phyloP scores from a whole-genome alignment of 129 eudicot species.

The Rutidosis leptorrhynchoides region DNA sequence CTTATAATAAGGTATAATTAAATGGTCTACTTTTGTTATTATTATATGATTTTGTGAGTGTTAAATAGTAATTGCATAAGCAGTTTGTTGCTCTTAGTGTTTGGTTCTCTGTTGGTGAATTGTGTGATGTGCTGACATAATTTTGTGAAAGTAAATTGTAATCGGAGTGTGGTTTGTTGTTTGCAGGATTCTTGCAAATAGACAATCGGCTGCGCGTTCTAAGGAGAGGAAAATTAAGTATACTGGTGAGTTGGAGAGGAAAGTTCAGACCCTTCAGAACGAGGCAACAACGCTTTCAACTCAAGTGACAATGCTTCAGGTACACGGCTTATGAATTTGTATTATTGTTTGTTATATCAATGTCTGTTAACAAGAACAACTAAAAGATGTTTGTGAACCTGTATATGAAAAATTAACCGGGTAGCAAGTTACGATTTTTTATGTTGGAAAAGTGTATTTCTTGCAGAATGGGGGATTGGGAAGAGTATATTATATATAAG shows the following conservation, averaged over 20 bases:
- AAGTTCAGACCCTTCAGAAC: slow-evolving; percentile 86
- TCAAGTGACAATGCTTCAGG: slow-evolving; percentile 86
- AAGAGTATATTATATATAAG: too few species aligned
- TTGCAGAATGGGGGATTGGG: too few species aligned
- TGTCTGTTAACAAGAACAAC: neutral
- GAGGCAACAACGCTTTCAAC: slow-evolving; percentile 92
- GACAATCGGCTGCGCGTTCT: slow-evolving; percentile 94
- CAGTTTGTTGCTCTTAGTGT: neutral
- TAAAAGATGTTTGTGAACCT: neutral
- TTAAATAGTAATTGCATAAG: neutral
- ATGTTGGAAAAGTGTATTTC: too few species aligned
- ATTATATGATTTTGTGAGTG: neutral
- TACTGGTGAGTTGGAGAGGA: slow-evolving; percentile 84
- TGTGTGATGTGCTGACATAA: neutral
- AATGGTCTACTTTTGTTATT: neutral
- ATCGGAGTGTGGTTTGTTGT: neutral
- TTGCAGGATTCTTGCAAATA: slow-evolving; percentile 81
- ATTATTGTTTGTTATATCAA: neutral
- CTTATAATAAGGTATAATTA: neutral
- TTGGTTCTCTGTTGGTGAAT: neutral
- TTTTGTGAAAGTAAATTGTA: slow-evolving; percentile 1
- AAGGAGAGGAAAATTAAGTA: slow-evolving; percentile 80
- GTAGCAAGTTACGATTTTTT: neutral
- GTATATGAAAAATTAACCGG: neutral
- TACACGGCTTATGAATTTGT: neutral